phyloP scores from a whole-genome alignment of 306 rosid genomes.

The Inga leiocalycina region DNA sequence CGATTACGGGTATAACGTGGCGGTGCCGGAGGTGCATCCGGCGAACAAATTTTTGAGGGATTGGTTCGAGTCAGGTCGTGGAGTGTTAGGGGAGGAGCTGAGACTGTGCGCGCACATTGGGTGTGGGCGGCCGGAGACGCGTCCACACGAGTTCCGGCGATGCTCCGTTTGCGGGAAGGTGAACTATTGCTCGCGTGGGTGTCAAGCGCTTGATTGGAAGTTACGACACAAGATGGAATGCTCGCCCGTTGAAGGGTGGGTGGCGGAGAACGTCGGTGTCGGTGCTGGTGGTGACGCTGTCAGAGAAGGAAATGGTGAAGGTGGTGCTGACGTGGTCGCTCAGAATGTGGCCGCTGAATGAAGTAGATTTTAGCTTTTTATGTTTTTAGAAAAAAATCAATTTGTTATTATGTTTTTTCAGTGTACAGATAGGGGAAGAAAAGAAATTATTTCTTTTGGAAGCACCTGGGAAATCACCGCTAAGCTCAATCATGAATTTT shows the following conservation, averaged over 20 bases:
- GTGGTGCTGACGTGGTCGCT: conserved; percentile 5
- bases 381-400: neutral
- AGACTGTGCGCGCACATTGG: conserved; percentile 68
- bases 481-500: neutral
- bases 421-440: neutral
- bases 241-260: conserved; percentile 41
- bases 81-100: conserved; percentile 35
- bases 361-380: neutral
- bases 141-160: conserved; percentile 83
- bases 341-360: conserved; percentile 29
- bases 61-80: conserved; percentile 66
- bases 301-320: neutral
- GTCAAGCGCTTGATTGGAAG: conserved; percentile 93
- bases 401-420: neutral
- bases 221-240: conserved; percentile 67
- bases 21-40: conserved; percentile 62
- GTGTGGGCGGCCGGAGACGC: conserved; percentile 82
- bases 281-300: conserved; percentile 28
- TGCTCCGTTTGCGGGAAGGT: conserved; percentile 86
- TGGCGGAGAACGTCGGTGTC: conserved; percentile 17
- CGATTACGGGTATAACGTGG: conserved; percentile 54
- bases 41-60: conserved; percentile 66
- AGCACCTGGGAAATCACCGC: neutral
- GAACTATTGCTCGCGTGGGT: conserved; percentile 86
- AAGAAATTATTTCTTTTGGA: conserved; percentile 2